phyloP scores from a whole-genome alignment of 345 rosid species.

The Brassica nigra region DNA sequence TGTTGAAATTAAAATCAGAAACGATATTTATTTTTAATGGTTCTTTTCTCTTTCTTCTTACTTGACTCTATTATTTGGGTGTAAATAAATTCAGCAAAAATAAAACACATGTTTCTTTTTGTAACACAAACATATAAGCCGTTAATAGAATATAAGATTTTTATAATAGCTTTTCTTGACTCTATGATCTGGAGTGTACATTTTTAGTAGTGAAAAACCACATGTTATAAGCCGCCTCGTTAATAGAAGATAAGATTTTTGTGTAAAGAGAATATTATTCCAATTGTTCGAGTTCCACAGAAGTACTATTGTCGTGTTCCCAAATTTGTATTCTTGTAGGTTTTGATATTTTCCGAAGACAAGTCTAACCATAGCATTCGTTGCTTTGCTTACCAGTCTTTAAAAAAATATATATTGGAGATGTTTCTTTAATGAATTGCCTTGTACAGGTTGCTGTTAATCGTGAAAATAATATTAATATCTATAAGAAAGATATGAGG shows the following conservation, averaged over 20 bases:
- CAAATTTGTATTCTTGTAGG: background rate
- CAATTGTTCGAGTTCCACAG: conserved; percentile 7
- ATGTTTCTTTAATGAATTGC: background rate
- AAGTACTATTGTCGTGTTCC: conserved; percentile 24
- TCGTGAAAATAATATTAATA: background rate
- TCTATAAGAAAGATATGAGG: background rate
- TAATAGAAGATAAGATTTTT: conserved; percentile 15
- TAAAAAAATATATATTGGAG: background rate
- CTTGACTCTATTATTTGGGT: background rate
- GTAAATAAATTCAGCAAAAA: background rate
- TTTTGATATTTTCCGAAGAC: background rate
- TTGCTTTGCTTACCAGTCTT: background rate
- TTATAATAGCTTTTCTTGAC: background rate
- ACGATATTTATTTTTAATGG: background rate
- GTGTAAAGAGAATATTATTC: background rate
- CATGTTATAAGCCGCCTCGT: conserved; percentile 18
- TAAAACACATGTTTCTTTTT: background rate
- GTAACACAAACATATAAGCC: too few species aligned
- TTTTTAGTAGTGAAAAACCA: background rate
- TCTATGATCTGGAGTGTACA: conserved; percentile 27
- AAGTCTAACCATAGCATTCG: background rate
- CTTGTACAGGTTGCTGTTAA: background rate
- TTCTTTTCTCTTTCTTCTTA: background rate
- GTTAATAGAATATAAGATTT: too few species aligned
- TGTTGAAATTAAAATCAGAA: conserved; percentile 10